phyloP scores from a whole-genome alignment of 768 basidiomycete species.

The Tulasnella sp. region DNA sequence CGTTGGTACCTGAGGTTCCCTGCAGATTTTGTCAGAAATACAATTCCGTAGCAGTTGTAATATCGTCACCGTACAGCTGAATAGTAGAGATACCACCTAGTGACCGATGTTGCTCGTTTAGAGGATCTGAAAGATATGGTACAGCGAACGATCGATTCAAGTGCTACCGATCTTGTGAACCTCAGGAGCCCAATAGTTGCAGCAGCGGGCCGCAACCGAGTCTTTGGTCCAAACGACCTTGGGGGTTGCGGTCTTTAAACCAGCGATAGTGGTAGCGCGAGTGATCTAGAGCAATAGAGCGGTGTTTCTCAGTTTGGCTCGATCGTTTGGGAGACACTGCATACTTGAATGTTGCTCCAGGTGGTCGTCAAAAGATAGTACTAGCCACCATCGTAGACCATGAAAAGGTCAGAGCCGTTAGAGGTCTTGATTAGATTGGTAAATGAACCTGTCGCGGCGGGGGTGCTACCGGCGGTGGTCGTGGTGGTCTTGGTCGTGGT shows the following conservation, averaged over 20 bases:
- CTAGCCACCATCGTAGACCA: constrained; percentile 29
- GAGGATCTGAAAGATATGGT: background rate
- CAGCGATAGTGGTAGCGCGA: background rate
- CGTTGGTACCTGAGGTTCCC: background rate
- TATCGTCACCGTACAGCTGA: background rate
- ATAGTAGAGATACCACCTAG: background rate
- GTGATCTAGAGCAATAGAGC: background rate
- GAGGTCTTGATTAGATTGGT: constrained; percentile 33
- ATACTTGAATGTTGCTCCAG: background rate
- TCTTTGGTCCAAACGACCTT: constrained; percentile 11
- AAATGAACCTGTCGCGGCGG: constrained; percentile 10
- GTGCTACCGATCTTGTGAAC: background rate
- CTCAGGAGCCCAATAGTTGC: constrained; percentile 10
- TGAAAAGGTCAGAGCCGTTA: constrained; percentile 33
- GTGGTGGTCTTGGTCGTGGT: background rate
- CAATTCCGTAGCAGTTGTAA: background rate
- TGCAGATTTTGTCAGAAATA: background rate
- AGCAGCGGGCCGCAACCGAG: constrained; percentile 3
- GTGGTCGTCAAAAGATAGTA: background rate
- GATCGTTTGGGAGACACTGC: background rate
- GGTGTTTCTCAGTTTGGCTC: too few species aligned
- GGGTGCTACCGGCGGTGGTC: background rate
- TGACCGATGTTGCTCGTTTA: background rate
- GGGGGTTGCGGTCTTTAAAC: background rate
- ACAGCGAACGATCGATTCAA: background rate